Evolutionary conservation across 2,329 filamentous ascomycete species (phyloP), one percentile per base, ranked within the genome.

Genomic region (Fusarium sp.): DNA sequence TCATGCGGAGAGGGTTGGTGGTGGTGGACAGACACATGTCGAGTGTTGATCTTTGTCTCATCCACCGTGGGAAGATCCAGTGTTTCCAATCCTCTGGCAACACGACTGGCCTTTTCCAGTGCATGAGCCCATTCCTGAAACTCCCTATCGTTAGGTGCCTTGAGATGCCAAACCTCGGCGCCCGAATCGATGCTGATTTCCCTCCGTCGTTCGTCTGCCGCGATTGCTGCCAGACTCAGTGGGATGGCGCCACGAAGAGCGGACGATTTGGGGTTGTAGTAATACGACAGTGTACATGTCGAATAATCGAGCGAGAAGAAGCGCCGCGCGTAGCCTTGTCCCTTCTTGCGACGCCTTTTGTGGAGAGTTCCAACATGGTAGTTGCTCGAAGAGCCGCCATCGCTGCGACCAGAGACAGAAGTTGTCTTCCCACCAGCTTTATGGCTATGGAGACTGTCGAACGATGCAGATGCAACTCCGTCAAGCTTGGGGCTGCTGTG

Each of bases 171-270:
- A 30, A 99, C 91, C 82, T 99, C 97, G 3, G 97, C 95, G 1
- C 97, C 97, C 0, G 97, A 98, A 81, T 99, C 97, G 66, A 99
- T 97, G 47, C 93, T 97, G 63, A 99, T 98, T 82, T 98, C 96
- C 73, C 95, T 90, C 40, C 94, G 91, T 79, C 94, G 91, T 81
- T 97, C 94, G 80, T 98, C 95, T 9, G 95, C 95, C 4, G 95
- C 94, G 68, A 99, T 93, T 6, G 95, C 97, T 17, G 97, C 97
- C 61, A 99, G 85, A 30, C 95, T 97, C 10, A 99, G 87, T 0
- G 97, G 97, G 61, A 99, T 97, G 9, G 97, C 95, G 20, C 97
- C 97, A 69, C 97, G 91, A 50, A 99, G 87, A 1, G 96, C 95
- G 7, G 96, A 97, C 6, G 96, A 98, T 80, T 97, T 96, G 54